Evolutionary conservation across 2,329 filamentous ascomycete species (phyloP), one percentile per base, ranked within the genome.

Genomic region (Fusarium anguioides): DNA sequence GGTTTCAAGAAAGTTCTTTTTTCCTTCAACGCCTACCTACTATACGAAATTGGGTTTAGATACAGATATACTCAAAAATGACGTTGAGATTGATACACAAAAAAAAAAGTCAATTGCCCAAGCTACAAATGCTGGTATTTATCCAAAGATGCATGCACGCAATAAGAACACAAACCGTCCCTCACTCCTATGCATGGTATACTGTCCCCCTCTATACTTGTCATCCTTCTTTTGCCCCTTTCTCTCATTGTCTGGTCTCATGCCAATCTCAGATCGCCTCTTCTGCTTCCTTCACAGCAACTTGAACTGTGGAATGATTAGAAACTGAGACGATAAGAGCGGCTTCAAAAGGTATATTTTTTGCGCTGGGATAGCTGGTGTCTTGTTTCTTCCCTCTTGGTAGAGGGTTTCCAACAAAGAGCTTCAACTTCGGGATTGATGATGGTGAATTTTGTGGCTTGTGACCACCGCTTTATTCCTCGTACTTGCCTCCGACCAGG

Each of bases 401-500:
- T 42, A 14, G 17, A 60, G 35, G 31, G 36, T 12, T 17, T 7
- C 1, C 20, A 33, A 17, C 26, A 42, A 18, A 31, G 20, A 57
- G 21, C 33, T 42, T 57, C 26, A 45, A 35, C 20, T 29, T 29
- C 6, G 47, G 36, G 8, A 9, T 31, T 11, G 15, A 12, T 47
- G 18, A 26, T 53, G 29, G 12, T 48, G 46, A n/a, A 33, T 39
- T 37, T n/a, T 8, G 26, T 47, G 26, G 31, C 17, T 53, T 50
- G 11, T 42, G 20, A 21, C 29, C 33, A 17, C 33, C 11, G 2
- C 9, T 62, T 60, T 83, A 90, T 76, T 93, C 91, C 76, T 92
- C 90, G 75, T 87, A 94, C 63, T 84, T 86, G 63, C 85, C 87
- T 46, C 86, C 88, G 18, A 83, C 82, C 44, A 91, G 79, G 36